Evolutionary conservation across 352 stramenopile species (phyloP).

Genomic region (Globisporangium lucens): DNA sequence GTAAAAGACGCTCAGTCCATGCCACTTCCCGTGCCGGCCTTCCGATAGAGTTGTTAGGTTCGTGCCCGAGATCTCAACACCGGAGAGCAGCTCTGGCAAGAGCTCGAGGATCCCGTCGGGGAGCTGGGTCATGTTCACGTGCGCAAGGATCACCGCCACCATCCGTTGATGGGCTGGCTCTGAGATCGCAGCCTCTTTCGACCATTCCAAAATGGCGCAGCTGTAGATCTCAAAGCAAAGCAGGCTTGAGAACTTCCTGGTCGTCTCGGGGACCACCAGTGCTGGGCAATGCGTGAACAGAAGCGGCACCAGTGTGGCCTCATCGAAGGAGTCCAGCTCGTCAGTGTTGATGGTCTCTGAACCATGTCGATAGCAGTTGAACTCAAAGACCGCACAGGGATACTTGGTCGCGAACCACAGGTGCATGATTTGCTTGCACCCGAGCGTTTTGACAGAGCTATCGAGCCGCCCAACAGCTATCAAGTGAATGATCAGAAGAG

Average conservation of each 20-base stretch:
- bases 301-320: slow-evolving; percentile 20
- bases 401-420: slow-evolving; percentile 24
- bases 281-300: slow-evolving; percentile 43
- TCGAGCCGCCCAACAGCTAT: neutral
- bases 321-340: slow-evolving; percentile 21
- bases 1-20: too few species aligned
- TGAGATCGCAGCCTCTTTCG: slow-evolving; percentile 25
- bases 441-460: neutral
- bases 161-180: slow-evolving; percentile 23
- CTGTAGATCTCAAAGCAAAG: slow-evolving; percentile 51
- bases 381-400: slow-evolving; percentile 25
- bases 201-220: slow-evolving; percentile 32
- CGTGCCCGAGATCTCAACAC: too few species aligned
- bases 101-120: slow-evolving; percentile 28
- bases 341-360: neutral
- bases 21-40: too few species aligned
- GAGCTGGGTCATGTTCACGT: slow-evolving; percentile 40
- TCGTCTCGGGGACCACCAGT: slow-evolving; percentile 24
- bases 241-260: slow-evolving; percentile 29
- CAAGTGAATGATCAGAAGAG: neutral
- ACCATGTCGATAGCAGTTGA: slow-evolving; percentile 26
- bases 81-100: too few species aligned
- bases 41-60: too few species aligned
- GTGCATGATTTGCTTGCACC: slow-evolving; percentile 15
- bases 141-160: slow-evolving; percentile 34